Evolutionary conservation across 164 flowering plant species (phyloP).

Genomic region (Chloranthus sessilifolius): DNA sequence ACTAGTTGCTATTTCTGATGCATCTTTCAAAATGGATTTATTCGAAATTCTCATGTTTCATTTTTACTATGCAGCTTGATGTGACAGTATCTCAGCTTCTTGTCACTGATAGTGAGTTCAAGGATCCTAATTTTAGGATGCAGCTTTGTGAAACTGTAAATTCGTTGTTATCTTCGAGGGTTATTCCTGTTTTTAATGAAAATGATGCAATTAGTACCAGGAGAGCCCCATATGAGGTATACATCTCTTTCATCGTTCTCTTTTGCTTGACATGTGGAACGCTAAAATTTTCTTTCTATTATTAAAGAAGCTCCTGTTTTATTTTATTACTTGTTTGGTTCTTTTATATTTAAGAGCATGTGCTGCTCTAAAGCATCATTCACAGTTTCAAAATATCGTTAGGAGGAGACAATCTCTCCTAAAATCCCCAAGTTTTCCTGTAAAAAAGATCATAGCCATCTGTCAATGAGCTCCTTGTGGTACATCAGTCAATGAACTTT

Average conservation of each 20-base stretch:
- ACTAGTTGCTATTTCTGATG: neutral
- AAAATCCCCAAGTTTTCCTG: too few relatives aligned
- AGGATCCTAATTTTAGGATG: slow-evolving; percentile 60
- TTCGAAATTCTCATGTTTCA: neutral
- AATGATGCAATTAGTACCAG: slow-evolving; percentile 96
- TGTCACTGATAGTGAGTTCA: slow-evolving; percentile 91
- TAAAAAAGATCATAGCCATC: too few relatives aligned
- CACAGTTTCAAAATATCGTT: too few relatives aligned
- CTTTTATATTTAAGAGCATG: too few relatives aligned
- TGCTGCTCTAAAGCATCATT: too few relatives aligned
- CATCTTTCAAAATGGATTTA: neutral
- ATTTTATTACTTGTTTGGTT: too few relatives aligned
- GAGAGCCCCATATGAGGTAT: slow-evolving; percentile 92
- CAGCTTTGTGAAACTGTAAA: slow-evolving; percentile 77
- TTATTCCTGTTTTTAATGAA: slow-evolving; percentile 92
- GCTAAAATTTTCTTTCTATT: too few relatives aligned
- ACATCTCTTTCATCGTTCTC: slow-evolving; percentile 4
- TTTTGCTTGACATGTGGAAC: slow-evolving; percentile 5
- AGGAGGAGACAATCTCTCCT: too few relatives aligned
- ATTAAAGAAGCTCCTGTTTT: too few relatives aligned
- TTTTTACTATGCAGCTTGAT: slow-evolving; percentile 63
- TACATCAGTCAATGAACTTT: too few relatives aligned
- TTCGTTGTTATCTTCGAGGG: slow-evolving; percentile 53
- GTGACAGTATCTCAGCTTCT: slow-evolving; percentile 87
- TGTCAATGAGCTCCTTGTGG: too few relatives aligned